phyloP scores from a whole-genome alignment of 768 basidiomycete species.

The Lyophyllum shimeji region DNA sequence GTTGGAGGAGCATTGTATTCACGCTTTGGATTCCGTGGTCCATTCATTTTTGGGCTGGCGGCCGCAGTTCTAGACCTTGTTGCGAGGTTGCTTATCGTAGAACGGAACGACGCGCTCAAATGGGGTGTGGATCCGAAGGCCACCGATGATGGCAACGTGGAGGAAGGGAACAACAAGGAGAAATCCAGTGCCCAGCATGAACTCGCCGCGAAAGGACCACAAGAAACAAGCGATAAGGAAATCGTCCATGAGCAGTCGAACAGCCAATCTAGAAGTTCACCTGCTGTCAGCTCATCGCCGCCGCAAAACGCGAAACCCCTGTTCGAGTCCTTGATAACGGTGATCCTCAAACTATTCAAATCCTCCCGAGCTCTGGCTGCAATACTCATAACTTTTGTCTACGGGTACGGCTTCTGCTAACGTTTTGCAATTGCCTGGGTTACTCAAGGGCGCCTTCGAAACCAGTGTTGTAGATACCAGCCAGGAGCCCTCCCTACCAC shows the following conservation, averaged over 20 bases:
- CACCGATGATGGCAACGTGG: background rate
- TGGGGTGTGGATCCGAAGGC: conserved; percentile 46
- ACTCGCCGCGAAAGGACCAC: too few species aligned
- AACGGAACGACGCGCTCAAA: conserved; percentile 47
- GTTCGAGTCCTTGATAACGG: conserved; percentile 39
- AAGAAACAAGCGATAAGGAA: background rate
- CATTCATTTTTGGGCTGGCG: conserved; percentile 53
- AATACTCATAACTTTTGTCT: conserved; percentile 45
- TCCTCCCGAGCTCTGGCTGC: conserved; percentile 51
- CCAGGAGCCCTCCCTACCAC: conserved; percentile 57
- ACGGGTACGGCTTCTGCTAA: conserved; percentile 43
- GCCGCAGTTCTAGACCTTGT: conserved; percentile 49
- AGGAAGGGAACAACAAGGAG: background rate
- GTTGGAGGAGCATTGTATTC: conserved; percentile 54
- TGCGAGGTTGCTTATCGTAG: conserved; percentile 55
- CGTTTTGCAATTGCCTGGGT: background rate
- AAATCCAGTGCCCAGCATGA: background rate
- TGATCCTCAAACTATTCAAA: conserved; percentile 39
- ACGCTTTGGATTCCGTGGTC: conserved; percentile 58
- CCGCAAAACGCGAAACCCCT: conserved; percentile 18
- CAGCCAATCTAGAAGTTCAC: background rate
- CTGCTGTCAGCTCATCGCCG: background rate
- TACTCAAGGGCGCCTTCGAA: background rate
- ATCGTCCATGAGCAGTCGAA: background rate
- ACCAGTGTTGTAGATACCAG: conserved; percentile 45